These are phyloP conservation scores for Suillus sp. DNA, from an alignment of 768 basidiomycete genomes.

Conservation along the genomic window DNA sequence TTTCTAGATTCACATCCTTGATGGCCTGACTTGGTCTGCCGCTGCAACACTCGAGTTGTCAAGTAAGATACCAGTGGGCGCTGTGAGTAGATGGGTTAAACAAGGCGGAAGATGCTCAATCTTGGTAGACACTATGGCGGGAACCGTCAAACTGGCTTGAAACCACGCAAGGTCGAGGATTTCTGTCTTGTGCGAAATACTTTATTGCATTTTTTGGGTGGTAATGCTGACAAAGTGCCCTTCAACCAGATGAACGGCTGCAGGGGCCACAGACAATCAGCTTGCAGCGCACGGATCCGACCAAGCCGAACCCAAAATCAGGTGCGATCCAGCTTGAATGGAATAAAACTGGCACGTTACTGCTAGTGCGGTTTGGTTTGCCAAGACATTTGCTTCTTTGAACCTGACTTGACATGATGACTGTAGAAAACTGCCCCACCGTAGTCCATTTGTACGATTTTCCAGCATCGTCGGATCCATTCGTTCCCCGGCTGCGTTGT, in stretches of 20 bases:
- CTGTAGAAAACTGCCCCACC: conserved; percentile 61
- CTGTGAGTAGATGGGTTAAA: conserved; percentile 44
- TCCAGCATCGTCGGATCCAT: conserved; percentile 58
- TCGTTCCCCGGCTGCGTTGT: conserved; percentile 61
- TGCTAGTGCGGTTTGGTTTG: conserved; percentile 75
- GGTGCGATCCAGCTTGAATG: conserved; percentile 78
- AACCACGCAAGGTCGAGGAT: conserved; percentile 80
- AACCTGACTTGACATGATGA: conserved; percentile 14
- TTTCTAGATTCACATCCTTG: conserved; percentile 70
- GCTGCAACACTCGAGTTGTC: conserved; percentile 64
- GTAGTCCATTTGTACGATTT: conserved; percentile 74
- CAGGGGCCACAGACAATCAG: conserved; percentile 56
- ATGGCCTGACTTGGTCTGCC: conserved; percentile 73
- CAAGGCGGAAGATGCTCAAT: conserved; percentile 3
- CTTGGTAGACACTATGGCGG: conserved; percentile 72
- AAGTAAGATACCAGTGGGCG: conserved; percentile 53
- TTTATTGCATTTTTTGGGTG: not conserved
- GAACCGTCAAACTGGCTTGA: conserved; percentile 87
- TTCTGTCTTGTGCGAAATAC: conserved; percentile 70
- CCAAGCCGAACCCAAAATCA: conserved; percentile 64
- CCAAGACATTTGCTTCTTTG: not conserved
- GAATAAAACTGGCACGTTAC: conserved; percentile 72
- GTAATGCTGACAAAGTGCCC: conserved; percentile 7
- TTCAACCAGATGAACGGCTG: conserved; percentile 60
- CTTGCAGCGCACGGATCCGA: conserved; percentile 53